Percentiles rank a stretch among this genome's conserved stretches.
Conservation (phyloP, 2,329 filamentous ascomycete species). For the Coleophoma crateriformis region DNA sequence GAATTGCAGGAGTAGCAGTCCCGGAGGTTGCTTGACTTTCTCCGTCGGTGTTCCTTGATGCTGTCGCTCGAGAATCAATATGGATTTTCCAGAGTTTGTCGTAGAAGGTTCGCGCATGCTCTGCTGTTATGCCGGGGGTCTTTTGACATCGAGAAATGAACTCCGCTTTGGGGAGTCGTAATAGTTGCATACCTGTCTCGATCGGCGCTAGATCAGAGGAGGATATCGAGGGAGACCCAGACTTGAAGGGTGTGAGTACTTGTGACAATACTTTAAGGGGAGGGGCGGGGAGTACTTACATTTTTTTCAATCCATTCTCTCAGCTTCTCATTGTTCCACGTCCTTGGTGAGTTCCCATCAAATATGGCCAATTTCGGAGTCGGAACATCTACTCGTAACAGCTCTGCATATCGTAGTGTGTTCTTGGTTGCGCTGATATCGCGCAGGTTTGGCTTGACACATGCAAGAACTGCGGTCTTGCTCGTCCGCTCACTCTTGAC, state of each 20-base stretch:
- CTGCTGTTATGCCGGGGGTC: conserved; percentile 26
- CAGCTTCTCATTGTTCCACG: conserved; percentile 34
- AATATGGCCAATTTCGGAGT: conserved; percentile 16
- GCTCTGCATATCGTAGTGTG: conserved; percentile 86
- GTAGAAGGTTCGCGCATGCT: conserved; percentile 36
- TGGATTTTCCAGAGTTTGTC: conserved; percentile 37
- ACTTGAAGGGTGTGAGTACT: conserved; percentile 23
- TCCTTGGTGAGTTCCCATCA: conserved; percentile 26
- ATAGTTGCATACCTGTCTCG: conserved; percentile 36
- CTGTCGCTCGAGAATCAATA: conserved; percentile 29
- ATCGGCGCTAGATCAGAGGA: conserved; percentile 30
- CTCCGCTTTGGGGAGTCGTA: conserved; percentile 32
- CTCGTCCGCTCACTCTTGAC: conserved; percentile 62
- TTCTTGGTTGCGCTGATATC: conserved; percentile 80
- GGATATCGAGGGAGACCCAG: conserved; percentile 30
- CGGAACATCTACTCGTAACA: conserved; percentile 35
- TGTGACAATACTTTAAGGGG: background rate
- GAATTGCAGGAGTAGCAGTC: conserved; percentile 4
- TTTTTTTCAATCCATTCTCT: conserved; percentile 34
- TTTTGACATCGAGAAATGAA: conserved; percentile 35
- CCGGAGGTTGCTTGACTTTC: background rate
- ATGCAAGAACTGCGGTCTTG: conserved; percentile 97
- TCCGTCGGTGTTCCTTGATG: background rate
- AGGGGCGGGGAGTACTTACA: conserved; percentile 23
- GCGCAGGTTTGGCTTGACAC: conserved; percentile 87